phyloP scores from a whole-genome alignment of 345 rosid species.

The Bruguiera parviflora region DNA sequence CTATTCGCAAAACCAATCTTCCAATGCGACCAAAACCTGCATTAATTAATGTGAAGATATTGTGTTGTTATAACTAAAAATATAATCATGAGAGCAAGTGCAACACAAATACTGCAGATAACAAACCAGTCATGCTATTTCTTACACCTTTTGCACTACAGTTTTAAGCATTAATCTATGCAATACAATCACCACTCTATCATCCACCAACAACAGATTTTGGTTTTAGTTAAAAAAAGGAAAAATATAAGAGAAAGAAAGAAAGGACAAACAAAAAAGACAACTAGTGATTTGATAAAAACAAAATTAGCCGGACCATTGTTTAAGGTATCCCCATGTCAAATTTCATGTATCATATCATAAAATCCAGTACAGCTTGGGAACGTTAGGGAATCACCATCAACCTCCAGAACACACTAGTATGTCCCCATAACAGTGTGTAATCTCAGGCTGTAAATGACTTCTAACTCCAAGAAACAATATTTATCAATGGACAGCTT shows the following conservation, averaged over 20 bases:
- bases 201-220: too few species aligned
- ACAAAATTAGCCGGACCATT: neutral
- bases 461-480: neutral
- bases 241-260: too few species aligned
- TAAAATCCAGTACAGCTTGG: neutral
- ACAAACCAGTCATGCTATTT: neutral
- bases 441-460: neutral
- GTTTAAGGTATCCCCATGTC: neutral
- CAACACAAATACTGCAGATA: neutral
- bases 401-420: neutral
- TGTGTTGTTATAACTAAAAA: neutral
- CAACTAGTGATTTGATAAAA: neutral
- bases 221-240: too few species aligned
- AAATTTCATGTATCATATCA: neutral
- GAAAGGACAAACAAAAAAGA: neutral
- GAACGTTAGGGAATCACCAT: neutral
- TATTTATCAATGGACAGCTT: neutral
- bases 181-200: too few species aligned
- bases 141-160: neutral
- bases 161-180: too few species aligned
- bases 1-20: slow-evolving; percentile 86
- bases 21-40: slow-evolving; percentile 99
- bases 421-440: neutral
- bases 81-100: too few species aligned
- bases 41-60: neutral